Evolutionary conservation across 2,329 filamentous ascomycete species (phyloP).

Genomic region (Hypoxylon sp.): DNA sequence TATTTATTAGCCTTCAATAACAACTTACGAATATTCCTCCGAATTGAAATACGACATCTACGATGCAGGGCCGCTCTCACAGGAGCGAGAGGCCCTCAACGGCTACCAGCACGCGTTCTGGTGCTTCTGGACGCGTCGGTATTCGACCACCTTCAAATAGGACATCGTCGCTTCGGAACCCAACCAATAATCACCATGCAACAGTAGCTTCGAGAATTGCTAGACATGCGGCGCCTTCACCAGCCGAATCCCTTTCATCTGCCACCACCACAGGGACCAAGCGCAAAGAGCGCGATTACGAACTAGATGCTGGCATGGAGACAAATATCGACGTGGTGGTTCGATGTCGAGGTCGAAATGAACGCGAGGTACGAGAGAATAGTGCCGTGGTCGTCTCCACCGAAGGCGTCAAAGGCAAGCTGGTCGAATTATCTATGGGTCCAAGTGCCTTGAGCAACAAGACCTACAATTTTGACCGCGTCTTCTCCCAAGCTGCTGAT

Average conservation of each 20-base stretch:
- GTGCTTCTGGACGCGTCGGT: conserved; percentile 44
- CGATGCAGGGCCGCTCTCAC: conserved; percentile 54
- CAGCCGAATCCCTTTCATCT: conserved; percentile 78
- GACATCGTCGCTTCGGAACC: conserved; percentile 49
- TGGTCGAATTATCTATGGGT: conserved; percentile 91
- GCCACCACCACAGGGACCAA: conserved; percentile 75
- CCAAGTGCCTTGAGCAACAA: conserved; percentile 95
- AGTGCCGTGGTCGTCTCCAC: conserved; percentile 92
- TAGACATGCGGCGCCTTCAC: conserved; percentile 71
- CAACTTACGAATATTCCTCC: conserved; percentile 27
- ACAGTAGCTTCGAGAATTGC: conserved; percentile 53
- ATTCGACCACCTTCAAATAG: conserved; percentile 47
- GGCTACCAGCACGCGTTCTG: conserved; percentile 46
- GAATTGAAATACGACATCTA: conserved; percentile 13
- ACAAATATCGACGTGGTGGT: conserved; percentile 99
- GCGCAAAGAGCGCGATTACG: conserved; percentile 90
- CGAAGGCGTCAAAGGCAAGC: conserved; percentile 88
- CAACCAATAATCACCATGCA: conserved; percentile 46
- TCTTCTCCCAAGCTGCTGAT: conserved; percentile 95
- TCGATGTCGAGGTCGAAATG: conserved; percentile 90
- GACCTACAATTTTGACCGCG: conserved; percentile 95
- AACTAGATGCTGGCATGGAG: conserved; percentile 79
- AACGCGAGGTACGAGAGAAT: conserved; percentile 93
- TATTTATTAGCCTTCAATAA: conserved; percentile 38
- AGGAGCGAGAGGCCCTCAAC: conserved; percentile 53